These are phyloP conservation scores for Umbelopsis sp. DNA, from an alignment of 192 early-diverging fungal species.

Conservation along the genomic window DNA sequence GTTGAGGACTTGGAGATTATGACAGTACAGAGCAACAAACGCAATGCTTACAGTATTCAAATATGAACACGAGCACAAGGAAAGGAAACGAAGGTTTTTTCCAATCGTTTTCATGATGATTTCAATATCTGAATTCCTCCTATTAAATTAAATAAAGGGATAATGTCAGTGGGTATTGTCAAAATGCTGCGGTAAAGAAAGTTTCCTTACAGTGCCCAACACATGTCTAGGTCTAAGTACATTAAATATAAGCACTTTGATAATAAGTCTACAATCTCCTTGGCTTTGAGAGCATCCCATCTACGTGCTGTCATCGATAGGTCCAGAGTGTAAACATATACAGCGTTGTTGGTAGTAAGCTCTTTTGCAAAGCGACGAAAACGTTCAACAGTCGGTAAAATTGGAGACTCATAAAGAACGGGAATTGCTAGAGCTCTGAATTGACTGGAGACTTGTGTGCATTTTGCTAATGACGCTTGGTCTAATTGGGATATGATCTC, in stretches of 20 bases:
- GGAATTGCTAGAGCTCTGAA: not conserved
- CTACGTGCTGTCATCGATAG: constrained; percentile 15
- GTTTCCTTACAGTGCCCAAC: not conserved
- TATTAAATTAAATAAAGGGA: not conserved
- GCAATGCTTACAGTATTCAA: not conserved
- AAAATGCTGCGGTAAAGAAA: not conserved
- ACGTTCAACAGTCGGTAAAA: not conserved
- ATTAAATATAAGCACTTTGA: not conserved
- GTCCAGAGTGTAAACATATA: not conserved
- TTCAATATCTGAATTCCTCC: not conserved
- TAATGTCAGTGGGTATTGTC: not conserved
- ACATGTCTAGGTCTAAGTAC: constrained; percentile 10
- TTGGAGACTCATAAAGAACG: not conserved
- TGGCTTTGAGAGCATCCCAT: not conserved
- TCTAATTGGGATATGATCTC: not conserved
- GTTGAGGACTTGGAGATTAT: constrained; percentile 1
- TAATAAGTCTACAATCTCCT: not conserved
- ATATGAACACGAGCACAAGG: not conserved
- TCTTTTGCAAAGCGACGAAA: not conserved
- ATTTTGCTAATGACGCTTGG: constrained; percentile 3
- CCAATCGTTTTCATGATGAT: not conserved
- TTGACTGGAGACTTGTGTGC: not conserved
- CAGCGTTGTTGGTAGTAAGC: constrained; percentile 4
- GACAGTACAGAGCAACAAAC: not conserved
- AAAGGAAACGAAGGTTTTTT: not conserved